Base-by-base conservation (phyloP, 495 filamentous ascomycete species). In the Xylaria acuta region DNA sequence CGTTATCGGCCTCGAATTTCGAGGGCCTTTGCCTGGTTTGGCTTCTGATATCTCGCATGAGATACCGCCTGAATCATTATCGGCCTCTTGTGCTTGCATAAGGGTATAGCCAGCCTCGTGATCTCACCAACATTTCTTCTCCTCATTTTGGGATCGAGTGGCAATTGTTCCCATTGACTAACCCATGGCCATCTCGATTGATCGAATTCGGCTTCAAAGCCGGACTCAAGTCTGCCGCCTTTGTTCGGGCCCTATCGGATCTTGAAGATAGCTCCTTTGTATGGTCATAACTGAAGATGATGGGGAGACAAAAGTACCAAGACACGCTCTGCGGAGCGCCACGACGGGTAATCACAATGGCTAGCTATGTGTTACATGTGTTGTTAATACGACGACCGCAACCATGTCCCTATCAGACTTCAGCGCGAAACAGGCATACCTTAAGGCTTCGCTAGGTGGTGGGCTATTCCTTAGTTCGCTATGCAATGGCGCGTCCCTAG, bases 191-290 rank as follows among this genome's bases (percentile, higher is more conserved):
- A n/a, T n/a, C n/a, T n/a, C n/a, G n/a, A n/a, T n/a, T n/a, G n/a
- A n/a, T n/a, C n/a, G n/a, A n/a, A n/a, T n/a, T n/a, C n/a, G n/a
- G n/a, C n/a, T n/a, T 66, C 74, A 54, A 68, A 69, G 69, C 59
- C 54, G 68, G 59, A 68, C 70, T 73, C 71, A 62, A 74, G 74
- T 22, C 71, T 14, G 11, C 38, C 43, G 30, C 38, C 75, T 77
- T 79, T 79, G 77, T 79, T 70, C 71, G 47, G 63, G 12, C 11
- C 3, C 27, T 51, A 75, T 65, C 64, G 34, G 63, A 20, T 25
- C 3, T 45, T 47, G 25, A 67, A 56, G 71, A 65, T 20, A 38
- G 58, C 58, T 22, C 32, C 77, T 77, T 79, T 79, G 77, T 77
- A 22, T 64, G 16, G 56, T 3, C 68, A 59, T 51, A 71, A 36